A percentile compares a stretch with the other conserved stretches of the same genome.
Conservation (phyloP, 164 flowering plant genomes). For the Tetracentron sinense region DNA sequence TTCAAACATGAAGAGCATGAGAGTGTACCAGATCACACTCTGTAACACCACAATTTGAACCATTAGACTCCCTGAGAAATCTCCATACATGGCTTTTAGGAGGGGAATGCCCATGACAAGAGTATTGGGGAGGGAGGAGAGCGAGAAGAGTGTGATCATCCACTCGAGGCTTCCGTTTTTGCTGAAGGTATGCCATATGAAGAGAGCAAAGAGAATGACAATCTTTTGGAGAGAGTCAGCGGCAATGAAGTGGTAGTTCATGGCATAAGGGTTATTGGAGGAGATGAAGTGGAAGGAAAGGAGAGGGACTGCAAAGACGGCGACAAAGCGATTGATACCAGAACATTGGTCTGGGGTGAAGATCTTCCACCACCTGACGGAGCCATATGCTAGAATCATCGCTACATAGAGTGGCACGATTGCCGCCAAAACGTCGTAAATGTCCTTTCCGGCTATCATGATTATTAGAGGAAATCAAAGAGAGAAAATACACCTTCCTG, state of each 20-base stretch:
- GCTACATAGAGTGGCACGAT: constrained; percentile 59
- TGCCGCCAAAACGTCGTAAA: constrained; percentile 58
- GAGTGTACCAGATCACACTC: constrained; percentile 66
- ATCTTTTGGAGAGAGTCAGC: constrained; percentile 66
- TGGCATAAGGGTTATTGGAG: constrained; percentile 49
- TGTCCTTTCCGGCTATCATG: constrained; percentile 53
- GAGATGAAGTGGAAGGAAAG: constrained; percentile 74
- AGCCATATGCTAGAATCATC: constrained; percentile 65
- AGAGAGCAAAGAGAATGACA: constrained; percentile 47
- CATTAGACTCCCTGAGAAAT: constrained; percentile 53
- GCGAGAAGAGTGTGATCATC: constrained; percentile 66
- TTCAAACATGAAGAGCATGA: constrained; percentile 41
- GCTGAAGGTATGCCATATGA: constrained; percentile 42
- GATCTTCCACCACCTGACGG: constrained; percentile 74
- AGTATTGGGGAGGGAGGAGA: constrained; percentile 67
- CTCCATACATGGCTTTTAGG: constrained; percentile 74
- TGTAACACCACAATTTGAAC: constrained; percentile 69
- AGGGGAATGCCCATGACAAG: constrained; percentile 48
- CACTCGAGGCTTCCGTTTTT: constrained; percentile 47
- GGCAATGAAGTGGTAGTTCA: constrained; percentile 70
- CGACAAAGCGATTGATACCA: constrained; percentile 70
- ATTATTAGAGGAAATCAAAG: no score
- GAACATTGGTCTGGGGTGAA: constrained; percentile 74
- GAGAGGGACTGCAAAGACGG: constrained; percentile 62
- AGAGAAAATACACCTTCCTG: no score